Base-by-base conservation (phyloP, 306 rosid genomes). In the Neltuma alba region DNA sequence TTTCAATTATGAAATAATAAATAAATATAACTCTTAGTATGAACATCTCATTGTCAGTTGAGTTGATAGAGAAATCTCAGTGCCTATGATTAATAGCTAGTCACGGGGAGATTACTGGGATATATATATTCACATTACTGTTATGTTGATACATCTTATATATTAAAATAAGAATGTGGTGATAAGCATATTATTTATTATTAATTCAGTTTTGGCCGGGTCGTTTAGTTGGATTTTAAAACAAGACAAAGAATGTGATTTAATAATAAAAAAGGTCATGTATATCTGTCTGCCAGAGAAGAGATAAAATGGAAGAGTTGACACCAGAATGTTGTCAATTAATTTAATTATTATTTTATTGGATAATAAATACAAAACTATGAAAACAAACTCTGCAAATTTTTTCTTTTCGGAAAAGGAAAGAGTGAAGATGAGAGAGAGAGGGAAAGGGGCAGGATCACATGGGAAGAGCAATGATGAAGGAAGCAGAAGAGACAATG, bases 401-500 rank as follows among this genome's bases (percentile, higher is more conserved):
- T 30, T 30, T 30, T 30, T 15, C 6, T 14, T 15, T 36, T 37
- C 10, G 41, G 28, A 10, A 5, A 37, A 20, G 47, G 34, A 18
- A 18, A 18, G 42, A 70, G 44, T 55, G 57, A 27, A 30, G 20
- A 9, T 45, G 9, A 25, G 33, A 15, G 74, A 38, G 80, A 83
- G 98, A 83, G 87, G 10, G 76, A 57, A 76, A 84, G 98, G 84
- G 89, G 97, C 97, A 95, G 76, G 83, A 84, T 88, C 98, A 94
- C 98, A 94, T 94, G 98, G 98, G 96, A 90, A 83, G 77, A 67
- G 72, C 92, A 90, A 90, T 91, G 70, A 87, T 91, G 97, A 89
- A 91, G 92, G 87, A 86, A 72, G 89, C 86, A 88, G 88, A 92
- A 90, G 99, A 92, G 99, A 95, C 97, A 95, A 91, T 82, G 89